Evolutionary conservation across 73 alveolate species (phyloP).

Genomic region (Diophrys sp.): DNA sequence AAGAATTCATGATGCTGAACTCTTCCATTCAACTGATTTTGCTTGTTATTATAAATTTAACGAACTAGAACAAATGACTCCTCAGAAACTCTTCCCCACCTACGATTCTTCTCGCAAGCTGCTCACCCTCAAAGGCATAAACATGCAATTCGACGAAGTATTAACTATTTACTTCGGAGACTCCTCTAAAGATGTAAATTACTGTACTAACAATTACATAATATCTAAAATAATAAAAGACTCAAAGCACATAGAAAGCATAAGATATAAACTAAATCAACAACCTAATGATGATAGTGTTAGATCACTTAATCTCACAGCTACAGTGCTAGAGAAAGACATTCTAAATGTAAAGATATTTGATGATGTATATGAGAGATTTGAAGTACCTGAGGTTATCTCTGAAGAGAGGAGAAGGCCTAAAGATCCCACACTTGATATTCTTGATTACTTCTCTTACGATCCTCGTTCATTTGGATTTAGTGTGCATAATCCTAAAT

Average conservation of each 20-base stretch:
- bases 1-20: constrained; percentile 25
- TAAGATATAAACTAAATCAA: background rate
- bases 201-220: constrained; percentile 16
- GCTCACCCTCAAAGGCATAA: constrained; percentile 10
- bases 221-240: background rate
- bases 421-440: constrained; percentile 2
- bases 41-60: constrained; percentile 36
- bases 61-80: constrained; percentile 2
- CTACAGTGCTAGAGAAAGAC: background rate
- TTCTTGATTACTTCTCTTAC: constrained; percentile 29
- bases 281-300: background rate
- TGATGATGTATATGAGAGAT: background rate
- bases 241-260: background rate
- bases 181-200: constrained; percentile 7
- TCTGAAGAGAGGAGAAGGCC: constrained; percentile 10
- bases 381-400: constrained; percentile 28
- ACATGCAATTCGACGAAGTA: constrained; percentile 29
- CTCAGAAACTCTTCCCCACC: background rate
- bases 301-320: background rate
- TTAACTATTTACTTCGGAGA: constrained; percentile 34
- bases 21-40: constrained; percentile 14
- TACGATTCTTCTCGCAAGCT: constrained; percentile 1
- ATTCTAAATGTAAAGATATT: constrained; percentile 19
- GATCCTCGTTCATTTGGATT: constrained; percentile 28
- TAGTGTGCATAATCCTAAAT: constrained; percentile 10